Evolutionary conservation across 2,329 filamentous ascomycete genomes (phyloP).

Genomic region (Aspergillus sergii): DNA sequence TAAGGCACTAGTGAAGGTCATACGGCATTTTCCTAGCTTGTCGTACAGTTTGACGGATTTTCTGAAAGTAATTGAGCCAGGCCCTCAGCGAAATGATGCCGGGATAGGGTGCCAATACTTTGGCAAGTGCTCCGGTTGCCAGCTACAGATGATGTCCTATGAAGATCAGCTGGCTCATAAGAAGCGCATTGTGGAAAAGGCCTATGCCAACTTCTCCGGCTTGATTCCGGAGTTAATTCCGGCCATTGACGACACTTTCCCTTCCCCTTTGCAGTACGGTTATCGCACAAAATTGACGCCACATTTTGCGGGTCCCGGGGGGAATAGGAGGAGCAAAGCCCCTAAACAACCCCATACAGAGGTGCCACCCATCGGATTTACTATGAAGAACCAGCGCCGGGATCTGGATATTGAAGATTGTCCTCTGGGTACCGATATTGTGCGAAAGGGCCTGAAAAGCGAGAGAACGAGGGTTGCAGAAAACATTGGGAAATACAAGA

Average conservation of each 20-base stretch:
- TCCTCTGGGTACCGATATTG: constrained; percentile 86
- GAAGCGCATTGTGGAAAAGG: constrained; percentile 82
- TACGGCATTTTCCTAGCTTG: constrained; percentile 67
- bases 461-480: constrained; percentile 76
- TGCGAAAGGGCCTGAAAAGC: constrained; percentile 74
- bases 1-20: constrained; percentile 73
- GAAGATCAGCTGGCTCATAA: constrained; percentile 83
- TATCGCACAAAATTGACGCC: constrained; percentile 97
- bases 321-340: constrained; percentile 51
- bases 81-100: constrained; percentile 73
- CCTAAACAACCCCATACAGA: constrained; percentile 48
- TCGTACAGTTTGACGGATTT: constrained; percentile 81
- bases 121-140: constrained; percentile 82
- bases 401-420: constrained; percentile 97
- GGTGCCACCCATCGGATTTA: constrained; percentile 85
- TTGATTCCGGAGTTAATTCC: constrained; percentile 76
- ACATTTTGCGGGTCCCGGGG: constrained; percentile 82
- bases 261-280: constrained; percentile 85
- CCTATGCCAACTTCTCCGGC: constrained; percentile 87
- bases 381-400: constrained; percentile 74
- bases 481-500: constrained; percentile 71
- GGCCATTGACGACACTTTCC: constrained; percentile 78
- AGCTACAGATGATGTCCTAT: constrained; percentile 97
- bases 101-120: constrained; percentile 87
- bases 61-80: constrained; percentile 72